Evolutionary conservation across 2,329 filamentous ascomycete genomes (phyloP), one percentile per base, ranked within the genome.

Genomic region (Penicillium sp.): DNA sequence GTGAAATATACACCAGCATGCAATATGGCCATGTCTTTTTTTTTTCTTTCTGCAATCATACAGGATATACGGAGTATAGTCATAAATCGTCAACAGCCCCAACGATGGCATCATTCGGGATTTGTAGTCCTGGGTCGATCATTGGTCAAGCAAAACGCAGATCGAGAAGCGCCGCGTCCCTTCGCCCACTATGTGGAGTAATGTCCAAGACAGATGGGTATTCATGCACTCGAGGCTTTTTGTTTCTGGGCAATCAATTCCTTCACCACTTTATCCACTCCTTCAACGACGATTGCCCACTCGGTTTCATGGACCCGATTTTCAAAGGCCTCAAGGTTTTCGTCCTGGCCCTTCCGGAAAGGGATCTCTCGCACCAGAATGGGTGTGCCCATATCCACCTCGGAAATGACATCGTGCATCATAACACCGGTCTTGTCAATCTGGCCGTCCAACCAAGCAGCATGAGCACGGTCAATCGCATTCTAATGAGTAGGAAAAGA

Each of bases 371-470:
- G 75, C 2, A 87, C 83, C 60, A 93, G 69, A 66, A 96, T 88
- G 10, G 90, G 87, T 62, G 84, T 80, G 2, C 92, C 92, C 69
- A 88, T 84, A 77, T 96, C 92, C 54, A 96, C 91, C 72, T 93
- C 86, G 9, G 78, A 80, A 61, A 90, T 87, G 47, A 96, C 91
- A 75, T 93, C 88, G 77, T 96, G 92, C 17, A 91, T 86, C 93
- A 96, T 96, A 54, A 95, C 87, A 0, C 93, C 92, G 0, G 85
- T 92, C 63, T 82, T 83, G 63, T 83, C 82, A 64, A 89, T 82
- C 67, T 87, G 84, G 10, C 91, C 83, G 62, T 82, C 83, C 70
- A 86, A 75, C 71, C 89, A 92, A 57, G 90, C 91, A 47, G 84
- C 81, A 75, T 86, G 91, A 3, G 92, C 91, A 25, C 90, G 82